A percentile compares a stretch with the other conserved stretches of the same genome.
phyloP scores from a whole-genome alignment of 2,329 filamentous ascomycete species.

The Ilyonectria destructans region DNA sequence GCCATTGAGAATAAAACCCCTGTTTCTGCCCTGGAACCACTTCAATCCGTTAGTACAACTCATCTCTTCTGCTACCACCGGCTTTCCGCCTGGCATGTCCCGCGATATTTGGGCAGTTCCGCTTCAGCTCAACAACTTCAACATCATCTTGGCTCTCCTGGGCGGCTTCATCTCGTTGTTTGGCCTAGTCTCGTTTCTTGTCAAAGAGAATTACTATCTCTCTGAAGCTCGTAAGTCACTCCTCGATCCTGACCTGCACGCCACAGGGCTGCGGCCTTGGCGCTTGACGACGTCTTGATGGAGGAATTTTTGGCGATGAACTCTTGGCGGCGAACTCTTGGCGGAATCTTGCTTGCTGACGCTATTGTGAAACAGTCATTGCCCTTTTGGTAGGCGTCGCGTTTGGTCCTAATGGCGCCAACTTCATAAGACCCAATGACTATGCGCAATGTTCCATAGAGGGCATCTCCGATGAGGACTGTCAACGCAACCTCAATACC shows the following conservation, averaged over 20 bases:
- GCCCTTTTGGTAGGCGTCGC: conserved; percentile 84
- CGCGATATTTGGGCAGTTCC: conserved; percentile 53
- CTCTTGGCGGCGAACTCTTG: neutral
- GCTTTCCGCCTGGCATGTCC: conserved; percentile 32
- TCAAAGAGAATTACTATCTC: conserved; percentile 92
- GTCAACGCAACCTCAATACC: conserved; percentile 72
- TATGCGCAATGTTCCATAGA: conserved; percentile 71
- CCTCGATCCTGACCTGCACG: neutral
- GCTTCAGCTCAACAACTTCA: conserved; percentile 82
- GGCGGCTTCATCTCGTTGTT: conserved; percentile 94
- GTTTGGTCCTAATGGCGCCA: conserved; percentile 84
- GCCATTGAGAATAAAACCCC: too few species aligned
- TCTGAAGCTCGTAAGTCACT: conserved; percentile 85
- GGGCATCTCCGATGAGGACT: conserved; percentile 46
- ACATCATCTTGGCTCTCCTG: conserved; percentile 84
- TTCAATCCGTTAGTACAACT: too few species aligned
- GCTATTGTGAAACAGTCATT: conserved; percentile 74
- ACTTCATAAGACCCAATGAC: conserved; percentile 82
- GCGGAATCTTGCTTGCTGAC: conserved; percentile 6
- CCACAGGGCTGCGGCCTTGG: conserved; percentile 14
- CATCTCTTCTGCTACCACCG: too few species aligned
- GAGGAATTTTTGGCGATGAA: neutral
- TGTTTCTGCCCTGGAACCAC: too few species aligned
- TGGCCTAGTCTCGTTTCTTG: conserved; percentile 88
- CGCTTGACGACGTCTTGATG: conserved; percentile 33